Evolutionary conservation across 2,329 filamentous ascomycete species (phyloP).

Genomic region (Neofusicoccum sp.): DNA sequence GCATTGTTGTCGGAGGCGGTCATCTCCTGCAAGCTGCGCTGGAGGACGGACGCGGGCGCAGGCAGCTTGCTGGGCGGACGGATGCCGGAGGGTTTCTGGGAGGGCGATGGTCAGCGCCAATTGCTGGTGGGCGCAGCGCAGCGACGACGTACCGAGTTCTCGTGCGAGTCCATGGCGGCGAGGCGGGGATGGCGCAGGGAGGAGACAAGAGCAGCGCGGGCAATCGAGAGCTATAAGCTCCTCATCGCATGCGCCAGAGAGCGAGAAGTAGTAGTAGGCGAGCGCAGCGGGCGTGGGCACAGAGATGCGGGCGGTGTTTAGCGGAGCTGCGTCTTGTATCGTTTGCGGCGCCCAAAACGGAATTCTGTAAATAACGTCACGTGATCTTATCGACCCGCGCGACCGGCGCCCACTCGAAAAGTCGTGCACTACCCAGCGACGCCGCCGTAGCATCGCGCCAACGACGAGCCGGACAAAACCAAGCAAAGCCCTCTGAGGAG

Average conservation of each 20-base stretch:
- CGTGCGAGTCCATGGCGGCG: slow-evolving; percentile 15
- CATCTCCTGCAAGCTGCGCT: slow-evolving; percentile 48
- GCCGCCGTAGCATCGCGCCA: too few species aligned
- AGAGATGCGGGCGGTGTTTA: not conserved
- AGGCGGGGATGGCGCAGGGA: slow-evolving; percentile 9
- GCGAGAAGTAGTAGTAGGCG: not conserved
- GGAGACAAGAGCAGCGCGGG: slow-evolving; percentile 12
- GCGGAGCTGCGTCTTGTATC: too few species aligned
- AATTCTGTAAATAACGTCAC: too few species aligned
- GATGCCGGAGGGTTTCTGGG: slow-evolving; percentile 28
- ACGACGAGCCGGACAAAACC: too few species aligned
- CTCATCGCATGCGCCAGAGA: slow-evolving; percentile 1
- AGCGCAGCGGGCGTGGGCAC: not conserved
- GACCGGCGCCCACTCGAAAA: too few species aligned
- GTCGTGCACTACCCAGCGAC: too few species aligned
- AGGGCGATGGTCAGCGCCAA: not conserved
- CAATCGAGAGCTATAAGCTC: slow-evolving; percentile 13
- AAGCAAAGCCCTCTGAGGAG: too few species aligned
- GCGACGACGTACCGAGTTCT: slow-evolving; percentile 14
- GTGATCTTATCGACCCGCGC: too few species aligned
- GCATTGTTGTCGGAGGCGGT: slow-evolving; percentile 54
- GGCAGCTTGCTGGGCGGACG: slow-evolving; percentile 35
- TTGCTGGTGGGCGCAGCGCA: not conserved
- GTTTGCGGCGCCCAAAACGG: too few species aligned
- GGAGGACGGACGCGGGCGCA: slow-evolving; percentile 26